Conservation (phyloP, 169 alveolate species). For the Plasmodium vivax region DNA sequence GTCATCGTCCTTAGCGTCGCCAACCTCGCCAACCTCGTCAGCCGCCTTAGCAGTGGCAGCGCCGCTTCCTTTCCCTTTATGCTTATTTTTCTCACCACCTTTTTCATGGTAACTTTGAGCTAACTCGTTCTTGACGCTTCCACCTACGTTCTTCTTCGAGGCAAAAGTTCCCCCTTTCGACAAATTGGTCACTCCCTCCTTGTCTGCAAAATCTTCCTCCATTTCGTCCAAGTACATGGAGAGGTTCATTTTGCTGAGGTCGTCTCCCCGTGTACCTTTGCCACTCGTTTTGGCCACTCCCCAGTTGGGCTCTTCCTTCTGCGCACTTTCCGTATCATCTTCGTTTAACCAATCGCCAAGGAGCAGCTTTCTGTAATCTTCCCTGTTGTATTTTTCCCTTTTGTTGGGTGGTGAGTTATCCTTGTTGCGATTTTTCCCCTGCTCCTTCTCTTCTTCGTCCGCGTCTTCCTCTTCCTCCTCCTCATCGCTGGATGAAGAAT, state of each 20-base stretch:
- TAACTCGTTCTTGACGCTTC: neutral
- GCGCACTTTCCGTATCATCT: neutral
- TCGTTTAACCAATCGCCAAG: slow-evolving; percentile 72
- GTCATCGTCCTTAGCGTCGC: neutral
- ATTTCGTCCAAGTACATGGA: neutral
- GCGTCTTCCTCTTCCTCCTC: slow-evolving; percentile 15
- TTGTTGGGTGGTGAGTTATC: slow-evolving; percentile 14
- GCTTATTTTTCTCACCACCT: slow-evolving; percentile 11
- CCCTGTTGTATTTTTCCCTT: slow-evolving; percentile 41
- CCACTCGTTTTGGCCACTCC: neutral
- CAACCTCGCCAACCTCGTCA: neutral
- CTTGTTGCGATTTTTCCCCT: slow-evolving; percentile 17
- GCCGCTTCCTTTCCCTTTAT: neutral
- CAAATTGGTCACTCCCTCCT: neutral
- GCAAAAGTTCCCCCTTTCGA: neutral
- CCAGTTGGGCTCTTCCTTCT: neutral
- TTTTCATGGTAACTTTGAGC: neutral
- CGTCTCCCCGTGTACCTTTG: neutral
- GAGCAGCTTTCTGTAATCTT: slow-evolving; percentile 66
- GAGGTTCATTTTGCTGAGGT: neutral
- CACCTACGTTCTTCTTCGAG: neutral
- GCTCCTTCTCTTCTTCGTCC: neutral
- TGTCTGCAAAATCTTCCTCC: neutral
- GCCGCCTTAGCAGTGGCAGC: neutral
- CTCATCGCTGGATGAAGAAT: slow-evolving; percentile 65